Conservation (phyloP, 2,329 filamentous ascomycete species). For the Colletotrichum coccodes region DNA sequence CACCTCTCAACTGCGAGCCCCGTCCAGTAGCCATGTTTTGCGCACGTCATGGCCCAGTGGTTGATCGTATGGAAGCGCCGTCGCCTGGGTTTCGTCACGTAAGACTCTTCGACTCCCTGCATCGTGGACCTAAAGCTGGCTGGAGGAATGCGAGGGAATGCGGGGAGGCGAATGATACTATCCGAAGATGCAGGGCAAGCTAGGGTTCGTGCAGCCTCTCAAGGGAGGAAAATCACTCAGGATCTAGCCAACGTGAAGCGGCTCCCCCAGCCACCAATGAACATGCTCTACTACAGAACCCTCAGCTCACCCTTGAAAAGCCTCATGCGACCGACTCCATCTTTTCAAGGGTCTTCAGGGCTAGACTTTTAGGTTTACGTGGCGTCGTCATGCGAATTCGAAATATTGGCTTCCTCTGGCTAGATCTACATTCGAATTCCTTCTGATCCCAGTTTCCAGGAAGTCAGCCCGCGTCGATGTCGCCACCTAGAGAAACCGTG, state of each 20-base stretch:
- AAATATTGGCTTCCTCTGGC: not conserved
- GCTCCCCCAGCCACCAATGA: not conserved
- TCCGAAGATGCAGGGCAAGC: not conserved
- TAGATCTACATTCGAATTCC: not conserved
- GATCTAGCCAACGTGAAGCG: not conserved
- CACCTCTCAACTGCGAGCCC: too few species aligned
- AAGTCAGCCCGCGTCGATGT: not conserved
- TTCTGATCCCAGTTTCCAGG: not conserved
- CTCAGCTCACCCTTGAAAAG: not conserved
- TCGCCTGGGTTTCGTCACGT: not conserved
- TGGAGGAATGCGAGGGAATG: not conserved
- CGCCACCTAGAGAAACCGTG: not conserved
- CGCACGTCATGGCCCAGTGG: not conserved
- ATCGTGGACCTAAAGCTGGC: not conserved
- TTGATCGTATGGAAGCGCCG: not conserved
- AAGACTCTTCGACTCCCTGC: not conserved
- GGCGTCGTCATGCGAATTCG: not conserved
- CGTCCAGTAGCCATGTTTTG: not conserved
- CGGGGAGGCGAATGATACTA: not conserved
- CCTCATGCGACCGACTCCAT: not conserved
- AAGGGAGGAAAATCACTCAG: not conserved
- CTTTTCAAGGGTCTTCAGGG: not conserved
- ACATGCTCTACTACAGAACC: not conserved
- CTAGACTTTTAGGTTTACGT: not conserved
- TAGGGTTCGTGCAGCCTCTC: not conserved